Percentiles rank a stretch among this genome's conserved stretches.
phyloP scores from a whole-genome alignment of 2,329 filamentous ascomycete species.

The Aspergillus felis region DNA sequence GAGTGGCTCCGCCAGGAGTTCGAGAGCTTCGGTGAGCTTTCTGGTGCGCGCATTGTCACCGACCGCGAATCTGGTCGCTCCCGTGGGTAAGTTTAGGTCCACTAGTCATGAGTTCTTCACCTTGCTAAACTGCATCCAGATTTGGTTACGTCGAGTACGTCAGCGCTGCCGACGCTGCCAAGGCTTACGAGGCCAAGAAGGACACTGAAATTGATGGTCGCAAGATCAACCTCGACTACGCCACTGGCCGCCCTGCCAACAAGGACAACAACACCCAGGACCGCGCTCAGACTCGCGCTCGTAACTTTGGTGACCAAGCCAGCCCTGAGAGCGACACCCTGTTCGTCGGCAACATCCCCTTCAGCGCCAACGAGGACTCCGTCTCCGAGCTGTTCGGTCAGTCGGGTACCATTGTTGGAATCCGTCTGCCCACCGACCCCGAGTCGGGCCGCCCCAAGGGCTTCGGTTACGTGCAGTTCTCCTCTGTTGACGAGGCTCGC shows the following conservation, averaged over 20 bases:
- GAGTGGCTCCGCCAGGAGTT: conserved; percentile 77
- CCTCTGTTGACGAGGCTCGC: conserved; percentile 77
- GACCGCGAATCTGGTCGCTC: conserved; percentile 77
- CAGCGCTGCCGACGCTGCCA: conserved; percentile 62
- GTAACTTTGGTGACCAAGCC: conserved; percentile 68
- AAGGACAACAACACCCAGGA: conserved; percentile 50
- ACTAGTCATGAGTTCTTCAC: too few relatives aligned
- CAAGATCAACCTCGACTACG: conserved; percentile 73
- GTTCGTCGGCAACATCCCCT: conserved; percentile 88
- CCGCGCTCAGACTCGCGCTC: conserved; percentile 52
- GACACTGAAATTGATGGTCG: conserved; percentile 71
- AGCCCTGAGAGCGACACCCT: conserved; percentile 81
- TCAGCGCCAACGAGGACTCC: conserved; percentile 72
- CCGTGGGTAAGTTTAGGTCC: conserved; percentile 59
- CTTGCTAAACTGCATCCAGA: conserved; percentile 30
- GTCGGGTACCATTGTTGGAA: conserved; percentile 66
- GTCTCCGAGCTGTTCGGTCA: conserved; percentile 71
- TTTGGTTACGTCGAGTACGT: conserved; percentile 92
- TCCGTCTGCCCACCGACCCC: conserved; percentile 84
- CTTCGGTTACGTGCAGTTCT: conserved; percentile 86
- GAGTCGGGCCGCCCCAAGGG: conserved; percentile 84
- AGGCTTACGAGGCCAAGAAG: conserved; percentile 71
- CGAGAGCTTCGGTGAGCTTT: conserved; percentile 69
- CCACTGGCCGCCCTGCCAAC: conserved; percentile 60
- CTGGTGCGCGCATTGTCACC: conserved; percentile 73